Evolutionary conservation across 2,329 filamentous ascomycete genomes (phyloP).

Genomic region (Metarhizium guizhouense): DNA sequence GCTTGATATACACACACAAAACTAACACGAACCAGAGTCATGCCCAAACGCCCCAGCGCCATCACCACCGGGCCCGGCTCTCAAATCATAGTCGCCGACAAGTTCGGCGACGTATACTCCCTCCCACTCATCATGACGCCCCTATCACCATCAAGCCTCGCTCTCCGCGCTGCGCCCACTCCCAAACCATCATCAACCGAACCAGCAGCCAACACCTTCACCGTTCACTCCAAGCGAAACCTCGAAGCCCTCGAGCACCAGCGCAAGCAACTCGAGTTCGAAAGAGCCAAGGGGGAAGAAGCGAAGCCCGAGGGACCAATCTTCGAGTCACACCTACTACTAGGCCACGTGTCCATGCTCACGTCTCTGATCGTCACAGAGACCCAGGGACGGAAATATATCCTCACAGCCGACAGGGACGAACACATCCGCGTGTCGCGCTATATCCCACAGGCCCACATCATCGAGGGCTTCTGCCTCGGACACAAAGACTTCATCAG

Average conservation of each 20-base stretch:
- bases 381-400: constrained; percentile 35
- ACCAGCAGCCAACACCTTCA: constrained; percentile 48
- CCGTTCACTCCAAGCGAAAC: constrained; percentile 57
- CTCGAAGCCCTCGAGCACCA: constrained; percentile 51
- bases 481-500: constrained; percentile 82
- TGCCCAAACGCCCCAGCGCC: constrained; percentile 84
- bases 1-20: not conserved
- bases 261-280: constrained; percentile 33
- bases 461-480: constrained; percentile 84
- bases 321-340: constrained; percentile 69
- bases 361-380: constrained; percentile 58
- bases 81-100: constrained; percentile 78
- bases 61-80: constrained; percentile 61
- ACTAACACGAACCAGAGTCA: constrained; percentile 41
- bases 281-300: constrained; percentile 16
- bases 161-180: constrained; percentile 9
- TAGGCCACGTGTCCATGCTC: constrained; percentile 93
- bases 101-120: constrained; percentile 93
- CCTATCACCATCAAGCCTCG: constrained; percentile 8
- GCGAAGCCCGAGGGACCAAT: constrained; percentile 26
- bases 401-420: constrained; percentile 48
- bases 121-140: constrained; percentile 51
- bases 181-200: constrained; percentile 23
- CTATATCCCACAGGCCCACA: constrained; percentile 70
- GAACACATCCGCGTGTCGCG: constrained; percentile 82